Percentiles rank a stretch among this genome's conserved stretches.
phyloP scores from a whole-genome alignment of 2,329 filamentous ascomycete genomes.

The Didymella lethalis region DNA sequence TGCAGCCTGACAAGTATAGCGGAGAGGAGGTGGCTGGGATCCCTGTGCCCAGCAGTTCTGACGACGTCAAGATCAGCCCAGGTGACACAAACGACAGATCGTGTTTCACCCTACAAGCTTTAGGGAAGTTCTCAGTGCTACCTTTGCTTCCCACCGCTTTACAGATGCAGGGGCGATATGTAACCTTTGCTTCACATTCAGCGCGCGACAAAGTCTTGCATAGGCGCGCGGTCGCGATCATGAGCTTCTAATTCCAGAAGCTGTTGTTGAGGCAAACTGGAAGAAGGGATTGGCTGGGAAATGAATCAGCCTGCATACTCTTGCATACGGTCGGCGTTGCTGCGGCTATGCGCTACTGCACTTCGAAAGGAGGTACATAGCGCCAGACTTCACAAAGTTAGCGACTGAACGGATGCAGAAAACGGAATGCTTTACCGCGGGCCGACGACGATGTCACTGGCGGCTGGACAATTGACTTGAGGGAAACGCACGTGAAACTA shows the following conservation, averaged over 20 bases:
- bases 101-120: constrained; percentile 38
- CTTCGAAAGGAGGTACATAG: constrained; percentile 39
- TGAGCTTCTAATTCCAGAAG: constrained; percentile 8
- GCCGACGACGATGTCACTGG: constrained; percentile 8
- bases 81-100: constrained; percentile 42
- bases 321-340: constrained; percentile 26
- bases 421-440: constrained; percentile 27
- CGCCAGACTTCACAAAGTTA: constrained; percentile 21
- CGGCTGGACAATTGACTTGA: constrained; percentile 4
- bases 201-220: constrained; percentile 24
- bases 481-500: neutral
- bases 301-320: constrained; percentile 32
- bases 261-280: constrained; percentile 9
- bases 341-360: constrained; percentile 27
- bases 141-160: constrained; percentile 19
- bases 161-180: constrained; percentile 35
- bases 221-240: constrained; percentile 16
- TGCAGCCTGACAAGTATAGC: constrained; percentile 41
- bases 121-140: constrained; percentile 33
- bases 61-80: constrained; percentile 28
- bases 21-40: constrained; percentile 30
- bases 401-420: constrained; percentile 34
- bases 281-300: constrained; percentile 21
- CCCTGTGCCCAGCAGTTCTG: constrained; percentile 20
- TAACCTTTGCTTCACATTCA: constrained; percentile 23